Evolutionary conservation across 2,329 filamentous ascomycete species (phyloP).

Genomic region (Clonostachys rhizophaga): DNA sequence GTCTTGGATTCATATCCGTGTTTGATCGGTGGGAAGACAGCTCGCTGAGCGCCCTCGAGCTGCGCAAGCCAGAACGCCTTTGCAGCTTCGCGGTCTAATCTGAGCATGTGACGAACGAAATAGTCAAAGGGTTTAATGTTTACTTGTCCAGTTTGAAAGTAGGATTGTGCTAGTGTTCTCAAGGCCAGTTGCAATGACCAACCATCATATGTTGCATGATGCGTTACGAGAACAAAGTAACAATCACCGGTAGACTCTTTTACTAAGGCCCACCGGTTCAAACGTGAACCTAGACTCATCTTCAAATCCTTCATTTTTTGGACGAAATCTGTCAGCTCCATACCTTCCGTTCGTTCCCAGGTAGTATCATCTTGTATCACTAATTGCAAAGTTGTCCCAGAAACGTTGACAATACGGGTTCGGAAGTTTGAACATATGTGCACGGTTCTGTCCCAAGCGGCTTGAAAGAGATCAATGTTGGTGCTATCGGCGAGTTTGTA

Average conservation of each 20-base stretch:
- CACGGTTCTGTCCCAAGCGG: slow-evolving; percentile 3
- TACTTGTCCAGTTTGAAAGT: background rate
- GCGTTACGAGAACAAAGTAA: slow-evolving; percentile 1
- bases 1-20: background rate
- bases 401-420: slow-evolving; percentile 6
- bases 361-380: slow-evolving; percentile 2
- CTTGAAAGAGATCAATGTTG: slow-evolving; percentile 7
- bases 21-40: slow-evolving; percentile 1
- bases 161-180: slow-evolving; percentile 1
- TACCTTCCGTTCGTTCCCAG: background rate
- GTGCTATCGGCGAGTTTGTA: slow-evolving; percentile 7
- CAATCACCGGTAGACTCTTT: background rate
- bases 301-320: background rate
- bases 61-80: slow-evolving; percentile 1
- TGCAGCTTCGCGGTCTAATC: slow-evolving; percentile 10
- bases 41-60: slow-evolving; percentile 2
- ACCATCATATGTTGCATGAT: slow-evolving; percentile 2
- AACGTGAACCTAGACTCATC: background rate
- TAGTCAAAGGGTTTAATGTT: slow-evolving; percentile 21
- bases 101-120: slow-evolving; percentile 33
- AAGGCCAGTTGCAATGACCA: slow-evolving; percentile 1
- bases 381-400: slow-evolving; percentile 4
- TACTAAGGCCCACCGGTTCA: background rate
- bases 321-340: background rate
- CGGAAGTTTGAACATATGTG: slow-evolving; percentile 3